Base-by-base conservation (phyloP, 148 eudicot genomes). In the Cornus florida region DNA sequence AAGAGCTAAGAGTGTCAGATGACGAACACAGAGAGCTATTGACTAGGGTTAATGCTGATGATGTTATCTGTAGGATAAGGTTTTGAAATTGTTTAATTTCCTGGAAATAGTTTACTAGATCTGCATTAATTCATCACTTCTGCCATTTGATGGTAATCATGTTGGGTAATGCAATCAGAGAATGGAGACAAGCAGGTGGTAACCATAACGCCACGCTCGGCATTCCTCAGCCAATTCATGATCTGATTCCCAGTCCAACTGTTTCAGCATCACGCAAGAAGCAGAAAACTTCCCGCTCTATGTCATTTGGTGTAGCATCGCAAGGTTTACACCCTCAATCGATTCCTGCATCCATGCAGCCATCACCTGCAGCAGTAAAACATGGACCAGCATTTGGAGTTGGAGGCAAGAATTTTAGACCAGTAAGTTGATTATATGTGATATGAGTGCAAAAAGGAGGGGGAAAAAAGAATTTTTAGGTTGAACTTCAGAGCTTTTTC, bases 21-120 rank as follows among this genome's bases (percentile, higher is more conserved):
- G 97, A 95, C 72, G 99, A 95, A 82, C 99, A 95, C 86, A 86
- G 97, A 76, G 97, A 95, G 80, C 90, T 95, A 69, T 92, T 93
- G 16, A 82, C 81, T 77, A 86, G 90, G 84, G 97, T 95, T 74
- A 91, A 92, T 79, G 81, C 88, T 79, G 97, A 95, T 72, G 95
- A 93, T 22, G 82, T 86, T 57, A 89, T 95, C 76, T 87, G 88
- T 76, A 89, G 87, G 72, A 95, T 95, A 84, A 90, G 93, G 93
- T 90, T 48, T 78, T 76, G 64, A 73, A 81, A 59, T 80, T 38
- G 32, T 35, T 56, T 20, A 28, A 13, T 78, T 43, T 62, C 20
- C 56, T 62, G 22, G 46, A 10, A 23, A 43, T 31, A 23, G 43
- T 46, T 53, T 69, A 28, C 70, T 53, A 28, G 16, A 16, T 75